These are phyloP conservation scores for Sinapis alba DNA, from an alignment of 441 rosid genomes.

Conservation along the genomic window DNA sequence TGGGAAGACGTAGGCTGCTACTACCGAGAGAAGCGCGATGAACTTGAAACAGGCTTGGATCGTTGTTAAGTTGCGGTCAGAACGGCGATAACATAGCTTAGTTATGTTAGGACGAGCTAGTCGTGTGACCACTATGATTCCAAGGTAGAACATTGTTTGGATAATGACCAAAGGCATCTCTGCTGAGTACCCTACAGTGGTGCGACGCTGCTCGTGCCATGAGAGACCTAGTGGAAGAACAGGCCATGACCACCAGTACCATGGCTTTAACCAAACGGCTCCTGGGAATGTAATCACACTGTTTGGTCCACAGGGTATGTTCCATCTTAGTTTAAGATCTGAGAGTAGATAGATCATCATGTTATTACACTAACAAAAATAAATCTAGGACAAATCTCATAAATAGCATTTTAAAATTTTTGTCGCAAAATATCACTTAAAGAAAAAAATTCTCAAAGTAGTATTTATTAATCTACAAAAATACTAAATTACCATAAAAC, in stretches of 20 bases:
- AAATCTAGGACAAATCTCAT: not conserved
- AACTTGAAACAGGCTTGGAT: conserved; percentile 62
- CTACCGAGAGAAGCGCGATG: conserved; percentile 68
- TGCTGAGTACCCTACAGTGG: conserved; percentile 73
- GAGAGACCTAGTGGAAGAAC: conserved; percentile 82
- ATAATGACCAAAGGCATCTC: conserved; percentile 77
- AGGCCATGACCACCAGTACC: conserved; percentile 99
- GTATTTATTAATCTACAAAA: not conserved
- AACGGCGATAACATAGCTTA: conserved; percentile 74
- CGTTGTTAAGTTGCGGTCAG: conserved; percentile 60
- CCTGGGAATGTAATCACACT: conserved; percentile 94
- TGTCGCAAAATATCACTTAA: not conserved
- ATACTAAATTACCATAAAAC: not conserved
- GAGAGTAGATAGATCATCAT: conserved; percentile 4
- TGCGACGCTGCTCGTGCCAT: conserved; percentile 85
- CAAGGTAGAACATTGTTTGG: conserved; percentile 63
- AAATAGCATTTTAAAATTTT: not conserved
- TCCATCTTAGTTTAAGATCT: conserved; percentile 91
- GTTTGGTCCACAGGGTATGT: conserved; percentile 90
- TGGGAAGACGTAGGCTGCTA: conserved; percentile 73
- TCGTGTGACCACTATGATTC: conserved; percentile 64
- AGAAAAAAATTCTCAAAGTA: too few species aligned
- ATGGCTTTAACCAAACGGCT: conserved; percentile 95
- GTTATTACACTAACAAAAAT: conserved; percentile 3
- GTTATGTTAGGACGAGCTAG: conserved; percentile 78